Conservation (phyloP, 2,329 filamentous ascomycete species). For the Calonectria hawksworthii region DNA sequence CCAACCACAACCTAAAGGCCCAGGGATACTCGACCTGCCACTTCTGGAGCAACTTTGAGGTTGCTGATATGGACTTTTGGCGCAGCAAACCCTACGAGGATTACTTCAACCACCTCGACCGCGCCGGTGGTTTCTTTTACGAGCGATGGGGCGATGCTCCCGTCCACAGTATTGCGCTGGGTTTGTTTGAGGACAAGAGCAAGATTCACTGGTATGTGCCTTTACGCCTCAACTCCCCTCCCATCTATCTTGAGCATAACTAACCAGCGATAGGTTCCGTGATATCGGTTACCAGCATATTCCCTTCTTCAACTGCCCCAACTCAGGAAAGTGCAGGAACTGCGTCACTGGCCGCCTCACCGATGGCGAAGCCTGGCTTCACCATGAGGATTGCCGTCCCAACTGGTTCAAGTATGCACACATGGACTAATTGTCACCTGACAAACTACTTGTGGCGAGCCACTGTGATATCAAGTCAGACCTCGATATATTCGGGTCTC, state of each 20-base stretch:
- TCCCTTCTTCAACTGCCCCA: conserved; percentile 98
- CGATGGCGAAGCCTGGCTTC: conserved; percentile 86
- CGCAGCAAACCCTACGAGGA: conserved; percentile 90
- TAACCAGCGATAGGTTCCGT: conserved; percentile 81
- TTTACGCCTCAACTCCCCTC: background rate
- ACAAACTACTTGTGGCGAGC: background rate
- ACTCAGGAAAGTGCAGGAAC: conserved; percentile 91
- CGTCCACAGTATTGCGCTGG: conserved; percentile 93
- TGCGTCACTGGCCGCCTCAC: conserved; percentile 91
- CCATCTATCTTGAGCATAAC: background rate
- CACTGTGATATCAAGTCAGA: background rate
- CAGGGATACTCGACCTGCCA: conserved; percentile 98
- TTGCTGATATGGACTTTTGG: conserved; percentile 94
- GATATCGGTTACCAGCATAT: conserved; percentile 99
- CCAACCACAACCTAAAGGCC: conserved; percentile 83
- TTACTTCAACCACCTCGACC: conserved; percentile 97
- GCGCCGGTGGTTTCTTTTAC: conserved; percentile 97
- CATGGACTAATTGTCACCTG: background rate
- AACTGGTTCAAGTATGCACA: conserved; percentile 89
- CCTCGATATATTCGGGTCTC: background rate
- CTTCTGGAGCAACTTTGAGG: conserved; percentile 99
- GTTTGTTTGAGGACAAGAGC: conserved; percentile 89
- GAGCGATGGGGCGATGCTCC: conserved; percentile 98
- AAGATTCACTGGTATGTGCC: conserved; percentile 89
- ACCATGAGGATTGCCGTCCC: conserved; percentile 92